Conservation (phyloP, 306 rosid species). For the Gillenia trifoliata region DNA sequence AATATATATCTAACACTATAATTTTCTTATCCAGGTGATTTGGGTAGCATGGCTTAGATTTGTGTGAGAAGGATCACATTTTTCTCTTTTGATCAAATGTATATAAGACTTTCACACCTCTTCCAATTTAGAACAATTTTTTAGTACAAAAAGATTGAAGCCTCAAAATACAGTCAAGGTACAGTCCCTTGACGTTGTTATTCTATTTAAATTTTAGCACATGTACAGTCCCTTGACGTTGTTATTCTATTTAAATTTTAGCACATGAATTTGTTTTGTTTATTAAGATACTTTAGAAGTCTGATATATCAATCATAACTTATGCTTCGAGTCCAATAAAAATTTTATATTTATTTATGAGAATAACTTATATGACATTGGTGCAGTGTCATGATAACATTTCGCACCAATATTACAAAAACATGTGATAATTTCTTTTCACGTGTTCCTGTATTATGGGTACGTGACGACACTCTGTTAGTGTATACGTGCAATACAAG, state of each 20-base stretch:
- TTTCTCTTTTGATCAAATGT: background rate
- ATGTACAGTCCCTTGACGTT: too few species aligned
- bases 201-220: too few species aligned
- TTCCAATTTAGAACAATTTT: background rate
- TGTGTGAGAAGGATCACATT: background rate
- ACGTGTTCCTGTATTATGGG: accelerated
- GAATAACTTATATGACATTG: too few species aligned
- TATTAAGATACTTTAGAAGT: too few species aligned
- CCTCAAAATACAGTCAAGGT: background rate
- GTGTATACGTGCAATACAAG: accelerated
- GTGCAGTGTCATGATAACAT: accelerated
- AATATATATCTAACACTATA: background rate
- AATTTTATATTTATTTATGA: too few species aligned
- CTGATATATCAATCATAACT: background rate
- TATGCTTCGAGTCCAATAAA: background rate
- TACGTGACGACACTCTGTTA: accelerated
- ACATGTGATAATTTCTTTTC: background rate
- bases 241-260: too few species aligned
- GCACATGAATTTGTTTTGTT: too few species aligned
- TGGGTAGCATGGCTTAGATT: background rate
- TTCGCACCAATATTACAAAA: accelerated
- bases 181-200: background rate
- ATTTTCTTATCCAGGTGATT: background rate
- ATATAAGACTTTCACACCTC: background rate
- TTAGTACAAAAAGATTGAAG: background rate